These are phyloP conservation scores for Bipolaris zeicola DNA, from an alignment of 2,329 filamentous ascomycete genomes.

Conservation along the genomic window DNA sequence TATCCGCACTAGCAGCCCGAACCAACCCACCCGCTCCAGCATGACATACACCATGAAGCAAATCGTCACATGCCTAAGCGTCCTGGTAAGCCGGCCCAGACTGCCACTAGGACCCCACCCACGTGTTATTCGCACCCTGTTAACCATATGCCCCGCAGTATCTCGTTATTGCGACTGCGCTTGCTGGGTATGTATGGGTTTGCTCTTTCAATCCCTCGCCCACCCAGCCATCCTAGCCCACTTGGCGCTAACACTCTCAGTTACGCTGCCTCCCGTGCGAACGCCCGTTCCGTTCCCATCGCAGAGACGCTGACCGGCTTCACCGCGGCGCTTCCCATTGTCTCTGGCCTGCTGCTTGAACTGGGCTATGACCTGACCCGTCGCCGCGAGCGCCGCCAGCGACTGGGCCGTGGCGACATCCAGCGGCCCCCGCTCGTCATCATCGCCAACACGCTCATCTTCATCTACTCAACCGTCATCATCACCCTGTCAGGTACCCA, in stretches of 20 bases:
- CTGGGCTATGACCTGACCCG: conserved; percentile 45
- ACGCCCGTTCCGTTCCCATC: conserved; percentile 50
- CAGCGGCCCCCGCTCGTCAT: conserved; percentile 45
- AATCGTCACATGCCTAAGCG: conserved; percentile 47
- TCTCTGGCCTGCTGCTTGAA: conserved; percentile 52
- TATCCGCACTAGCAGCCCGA: background rate
- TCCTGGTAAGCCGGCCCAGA: conserved; percentile 36
- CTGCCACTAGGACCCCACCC: background rate
- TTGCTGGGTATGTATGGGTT: conserved; percentile 42
- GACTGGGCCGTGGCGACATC: conserved; percentile 41
- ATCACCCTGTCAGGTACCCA: conserved; percentile 55
- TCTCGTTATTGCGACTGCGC: conserved; percentile 48
- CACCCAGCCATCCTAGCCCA: background rate
- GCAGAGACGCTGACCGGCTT: conserved; percentile 50
- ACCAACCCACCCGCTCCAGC: conserved; percentile 1
- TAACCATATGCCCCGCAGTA: conserved; percentile 40
- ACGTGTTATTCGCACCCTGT: background rate
- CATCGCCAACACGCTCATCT: conserved; percentile 47
- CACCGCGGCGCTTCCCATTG: conserved; percentile 50
- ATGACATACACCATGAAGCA: conserved; percentile 49
- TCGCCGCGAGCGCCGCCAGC: conserved; percentile 36
- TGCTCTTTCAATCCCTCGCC: background rate
- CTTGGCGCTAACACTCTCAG: conserved; percentile 24
- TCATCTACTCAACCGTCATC: conserved; percentile 51
- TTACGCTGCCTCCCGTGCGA: conserved; percentile 39